A percentile compares a stretch with the other conserved stretches of the same genome.
Evolutionary conservation across 2,329 filamentous ascomycete species (phyloP).

Genomic region (Neonectria hederae): DNA sequence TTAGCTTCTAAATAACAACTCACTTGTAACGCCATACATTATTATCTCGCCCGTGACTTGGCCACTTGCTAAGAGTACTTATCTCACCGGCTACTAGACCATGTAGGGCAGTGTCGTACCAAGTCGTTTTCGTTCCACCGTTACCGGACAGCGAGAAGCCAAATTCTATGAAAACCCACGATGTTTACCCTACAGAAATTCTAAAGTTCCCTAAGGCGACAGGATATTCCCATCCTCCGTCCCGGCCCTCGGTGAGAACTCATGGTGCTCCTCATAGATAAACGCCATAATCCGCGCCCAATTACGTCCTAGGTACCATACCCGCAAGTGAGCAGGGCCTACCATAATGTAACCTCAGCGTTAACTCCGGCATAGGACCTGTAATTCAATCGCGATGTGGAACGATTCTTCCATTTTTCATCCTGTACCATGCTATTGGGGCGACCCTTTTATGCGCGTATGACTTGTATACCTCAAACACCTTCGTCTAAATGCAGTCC

Average conservation of each 20-base stretch:
- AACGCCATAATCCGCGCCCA: not conserved
- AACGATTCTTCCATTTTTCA: not conserved
- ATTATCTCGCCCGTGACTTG: too few relatives aligned
- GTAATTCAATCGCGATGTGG: not conserved
- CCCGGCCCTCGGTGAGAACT: not conserved
- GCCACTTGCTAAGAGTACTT: too few relatives aligned
- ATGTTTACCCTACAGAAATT: not conserved
- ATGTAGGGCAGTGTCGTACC: too few relatives aligned
- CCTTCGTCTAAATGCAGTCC: constrained; percentile 18
- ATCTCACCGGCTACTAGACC: too few relatives aligned
- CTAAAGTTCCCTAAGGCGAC: not conserved
- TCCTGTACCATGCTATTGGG: constrained; percentile 1
- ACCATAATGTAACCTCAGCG: not conserved
- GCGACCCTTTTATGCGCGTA: not conserved
- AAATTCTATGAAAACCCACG: not conserved
- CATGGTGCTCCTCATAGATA: not conserved
- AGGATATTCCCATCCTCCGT: not conserved
- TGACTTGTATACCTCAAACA: not conserved
- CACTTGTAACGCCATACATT: too few relatives aligned
- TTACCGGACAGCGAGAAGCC: too few relatives aligned
- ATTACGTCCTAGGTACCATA: not conserved
- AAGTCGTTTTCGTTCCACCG: not conserved
- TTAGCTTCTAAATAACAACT: too few relatives aligned
- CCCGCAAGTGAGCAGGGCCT: not conserved
- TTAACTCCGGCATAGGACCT: not conserved